Conservation (phyloP, 73 alveolate species). For the Stentor coeruleus region DNA sequence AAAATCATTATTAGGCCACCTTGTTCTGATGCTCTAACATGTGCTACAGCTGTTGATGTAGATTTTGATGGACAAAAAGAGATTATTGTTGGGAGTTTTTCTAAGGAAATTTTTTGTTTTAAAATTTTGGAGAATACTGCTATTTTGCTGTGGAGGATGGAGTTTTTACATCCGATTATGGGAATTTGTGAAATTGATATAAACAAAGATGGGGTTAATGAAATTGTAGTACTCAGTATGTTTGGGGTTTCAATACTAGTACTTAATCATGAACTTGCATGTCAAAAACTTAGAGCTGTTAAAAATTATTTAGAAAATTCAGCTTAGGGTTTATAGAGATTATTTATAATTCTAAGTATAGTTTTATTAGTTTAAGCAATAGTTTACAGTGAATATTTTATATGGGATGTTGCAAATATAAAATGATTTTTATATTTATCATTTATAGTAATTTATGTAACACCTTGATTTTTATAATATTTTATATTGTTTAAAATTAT, state of each 20-base stretch:
- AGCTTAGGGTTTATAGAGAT: no score
- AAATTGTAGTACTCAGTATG: neutral
- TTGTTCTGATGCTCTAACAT: conserved; percentile 7
- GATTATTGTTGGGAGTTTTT: neutral
- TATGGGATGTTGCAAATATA: no score
- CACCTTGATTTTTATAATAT: no score
- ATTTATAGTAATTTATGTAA: no score
- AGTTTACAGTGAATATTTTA: no score
- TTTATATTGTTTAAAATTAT: no score
- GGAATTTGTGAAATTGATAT: conserved; percentile 7
- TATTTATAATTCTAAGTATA: no score
- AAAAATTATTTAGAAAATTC: no score
- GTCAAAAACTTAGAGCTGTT: neutral
- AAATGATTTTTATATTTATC: no score
- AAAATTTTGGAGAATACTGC: neutral
- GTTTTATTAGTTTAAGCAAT: no score
- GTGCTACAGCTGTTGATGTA: neutral
- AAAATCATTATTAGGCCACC: neutral
- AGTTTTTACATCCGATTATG: neutral
- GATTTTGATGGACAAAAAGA: conserved; percentile 23
- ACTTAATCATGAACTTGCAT: neutral
- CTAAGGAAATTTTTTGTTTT: neutral
- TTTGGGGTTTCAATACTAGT: neutral
- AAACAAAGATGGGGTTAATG: neutral
- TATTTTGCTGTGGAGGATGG: neutral